Evolutionary conservation across 805 yeast genomes (phyloP), one percentile per base, ranked within the genome.

Genomic region (Zygosaccharomyces kombuchaensis): DNA sequence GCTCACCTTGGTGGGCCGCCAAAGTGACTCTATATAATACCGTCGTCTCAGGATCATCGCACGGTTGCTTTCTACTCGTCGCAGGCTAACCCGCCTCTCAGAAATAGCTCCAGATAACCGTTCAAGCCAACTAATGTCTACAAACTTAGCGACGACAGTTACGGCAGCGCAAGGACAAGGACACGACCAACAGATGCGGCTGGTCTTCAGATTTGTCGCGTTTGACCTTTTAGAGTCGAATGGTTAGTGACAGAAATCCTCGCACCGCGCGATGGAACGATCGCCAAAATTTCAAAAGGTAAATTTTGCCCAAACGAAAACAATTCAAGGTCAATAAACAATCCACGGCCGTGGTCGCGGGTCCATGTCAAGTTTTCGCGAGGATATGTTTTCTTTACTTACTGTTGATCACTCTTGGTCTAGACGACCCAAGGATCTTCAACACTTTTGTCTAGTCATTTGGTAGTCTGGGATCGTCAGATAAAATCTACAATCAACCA

Each of bases 1-100:
- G 10, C 61, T 87, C 31, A 75, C 77, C 45, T 69, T 87, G 6
- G 79, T 86, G 46, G 96, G 96, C 5, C 72, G 91, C 50, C 89
- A 84, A 60, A 79, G 82, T 56, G 88, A 81, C 61, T 72, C 73
- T 54, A 68, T 76, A 45, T 78, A 63, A 51, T 29, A 25, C 9
- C 12, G 29, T 4, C 12, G 29, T 22, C 4, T 5, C 13, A 27
- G 21, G 31, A 9, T 17, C 14, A 14, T 27, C 19, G 19, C 23
- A 38, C 31, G 10, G 2, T 26, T 26, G 4, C 16, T 16, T 8
- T 10, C 34, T n/a, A 17, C 12, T 26, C 29, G 29, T 26, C 29
- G 21, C 21, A 19, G 21, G 21, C 21, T 19, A 5, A 19, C 21
- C 21, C 21, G 3, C 5, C 21, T 19, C 21, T 4, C 3, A 5